Percentiles rank a stretch among this genome's conserved stretches.
These are phyloP conservation scores for Aphanomyces invadans DNA, from an alignment of 352 stramenopile genomes.

Conservation along the genomic window DNA sequence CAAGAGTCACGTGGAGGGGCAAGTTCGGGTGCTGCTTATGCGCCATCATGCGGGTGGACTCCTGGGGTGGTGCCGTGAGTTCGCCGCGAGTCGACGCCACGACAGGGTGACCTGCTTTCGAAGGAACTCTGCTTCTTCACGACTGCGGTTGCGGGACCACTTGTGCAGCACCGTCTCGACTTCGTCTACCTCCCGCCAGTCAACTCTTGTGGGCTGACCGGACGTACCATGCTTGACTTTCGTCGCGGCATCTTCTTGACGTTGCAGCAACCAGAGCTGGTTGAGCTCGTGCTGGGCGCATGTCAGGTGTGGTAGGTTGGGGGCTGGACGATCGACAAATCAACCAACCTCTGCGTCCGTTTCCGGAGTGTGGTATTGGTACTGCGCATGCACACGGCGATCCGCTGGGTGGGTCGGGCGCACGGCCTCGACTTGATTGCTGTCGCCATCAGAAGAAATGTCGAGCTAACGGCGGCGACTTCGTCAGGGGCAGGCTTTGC, in stretches of 20 bases:
- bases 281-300: slow-evolving; percentile 40
- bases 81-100: background rate
- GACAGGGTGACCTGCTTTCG: slow-evolving; percentile 33
- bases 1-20: background rate
- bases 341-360: slow-evolving; percentile 48
- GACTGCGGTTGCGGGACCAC: slow-evolving; percentile 54
- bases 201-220: too few species aligned
- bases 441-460: slow-evolving; percentile 9
- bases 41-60: slow-evolving; percentile 23
- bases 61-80: slow-evolving; percentile 1
- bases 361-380: slow-evolving; percentile 49
- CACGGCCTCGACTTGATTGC: slow-evolving; percentile 22
- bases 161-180: slow-evolving; percentile 40
- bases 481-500: background rate
- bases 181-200: too few species aligned
- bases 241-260: slow-evolving; percentile 39
- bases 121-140: slow-evolving; percentile 59
- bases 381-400: slow-evolving; percentile 40
- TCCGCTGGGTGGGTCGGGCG: slow-evolving; percentile 25
- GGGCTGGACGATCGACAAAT: background rate
- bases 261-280: slow-evolving; percentile 49
- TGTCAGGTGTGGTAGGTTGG: background rate
- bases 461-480: background rate
- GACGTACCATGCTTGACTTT: slow-evolving; percentile 32
- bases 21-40: slow-evolving; percentile 12